Percentiles rank a stretch among this genome's conserved stretches.
Evolutionary conservation across 257 asterid genomes (phyloP).

Genomic region (Solanum virginianum): DNA sequence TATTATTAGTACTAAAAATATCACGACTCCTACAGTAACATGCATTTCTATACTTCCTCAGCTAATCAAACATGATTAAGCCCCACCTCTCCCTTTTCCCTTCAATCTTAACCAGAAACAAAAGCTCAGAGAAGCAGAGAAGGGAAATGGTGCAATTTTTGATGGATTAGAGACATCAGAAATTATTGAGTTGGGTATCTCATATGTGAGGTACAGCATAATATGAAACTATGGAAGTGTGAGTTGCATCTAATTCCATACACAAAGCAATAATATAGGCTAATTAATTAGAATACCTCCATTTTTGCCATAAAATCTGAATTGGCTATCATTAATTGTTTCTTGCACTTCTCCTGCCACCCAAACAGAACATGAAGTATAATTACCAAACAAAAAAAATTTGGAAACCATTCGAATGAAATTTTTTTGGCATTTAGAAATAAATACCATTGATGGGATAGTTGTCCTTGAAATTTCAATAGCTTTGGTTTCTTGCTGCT

Average conservation of each 20-base stretch:
- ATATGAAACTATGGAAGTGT: background rate
- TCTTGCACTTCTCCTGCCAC: slow-evolving; percentile 60
- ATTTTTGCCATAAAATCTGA: slow-evolving; percentile 51
- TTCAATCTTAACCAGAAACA: background rate
- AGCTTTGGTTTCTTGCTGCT: slow-evolving; percentile 30
- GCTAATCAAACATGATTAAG: background rate
- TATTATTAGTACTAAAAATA: background rate
- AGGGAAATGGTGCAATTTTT: background rate
- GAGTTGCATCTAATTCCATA: background rate
- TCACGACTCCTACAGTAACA: background rate
- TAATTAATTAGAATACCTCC: slow-evolving; percentile 36
- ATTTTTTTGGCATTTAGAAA: background rate
- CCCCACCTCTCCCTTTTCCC: background rate
- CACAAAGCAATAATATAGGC: background rate
- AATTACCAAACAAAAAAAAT: background rate
- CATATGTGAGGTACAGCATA: background rate
- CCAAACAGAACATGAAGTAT: background rate
- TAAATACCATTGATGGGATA: background rate
- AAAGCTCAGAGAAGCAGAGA: background rate
- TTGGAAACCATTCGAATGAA: slow-evolving; percentile 20
- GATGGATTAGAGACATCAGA: background rate
- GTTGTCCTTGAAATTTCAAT: slow-evolving; percentile 2
- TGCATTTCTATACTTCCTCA: background rate
- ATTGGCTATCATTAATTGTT: slow-evolving; percentile 36
- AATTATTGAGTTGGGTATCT: background rate